Base-by-base conservation (phyloP, 192 early-diverging fungal genomes). In the Jimgerdemannia lactiflua region DNA sequence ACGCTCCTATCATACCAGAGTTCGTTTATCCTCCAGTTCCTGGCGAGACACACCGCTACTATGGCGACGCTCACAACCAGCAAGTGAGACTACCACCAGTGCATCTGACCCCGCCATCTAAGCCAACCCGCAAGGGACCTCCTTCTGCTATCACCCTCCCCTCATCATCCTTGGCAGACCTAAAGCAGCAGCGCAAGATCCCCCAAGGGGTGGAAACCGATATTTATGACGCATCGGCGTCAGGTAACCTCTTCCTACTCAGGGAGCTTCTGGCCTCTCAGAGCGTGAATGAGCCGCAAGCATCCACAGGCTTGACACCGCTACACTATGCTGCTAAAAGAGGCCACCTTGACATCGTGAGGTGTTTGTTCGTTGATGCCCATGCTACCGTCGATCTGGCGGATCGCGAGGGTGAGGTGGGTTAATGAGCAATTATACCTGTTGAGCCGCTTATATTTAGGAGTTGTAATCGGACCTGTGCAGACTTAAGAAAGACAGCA, bases 341-440 rank as follows among this genome's bases (percentile, higher is more conserved):
- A 18, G 91, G 91, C 1, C 87, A 91, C 43, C 71, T 84, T 18
- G 84, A 85, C 1, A 76, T 92, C 19, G 86, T 91, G 7, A 75
- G 80, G 41, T 83, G 82, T 65, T 78, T 94, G 43, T 71, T 92
- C 2, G 90, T 89, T 19, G 80, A 87, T 4, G 85, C 79, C 9
- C 83, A 89, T 9, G 92, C 90, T 2, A 71, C 83, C 10, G 85
- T 92, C 0, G 90, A 93, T 78, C 69, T 87, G 4, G 73, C 80
- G 42, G 92, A 95, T 49, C 83, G 82, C 42, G 92, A 93, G 71
- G 89, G 89, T 42, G 92, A 92, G 84, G 91, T 90, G 83, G 67
- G 73, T 75, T 68, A 19, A 68, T 0, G 67, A 1, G 9, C 18
- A 19, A 10, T 20, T 19, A 68, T 68, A 19, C 9, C 65, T 17